A percentile compares a stretch with the other conserved stretches of the same genome.
These are phyloP conservation scores for Ceratocystis ficicola DNA, from an alignment of 2,329 filamentous ascomycete genomes.

Conservation along the genomic window DNA sequence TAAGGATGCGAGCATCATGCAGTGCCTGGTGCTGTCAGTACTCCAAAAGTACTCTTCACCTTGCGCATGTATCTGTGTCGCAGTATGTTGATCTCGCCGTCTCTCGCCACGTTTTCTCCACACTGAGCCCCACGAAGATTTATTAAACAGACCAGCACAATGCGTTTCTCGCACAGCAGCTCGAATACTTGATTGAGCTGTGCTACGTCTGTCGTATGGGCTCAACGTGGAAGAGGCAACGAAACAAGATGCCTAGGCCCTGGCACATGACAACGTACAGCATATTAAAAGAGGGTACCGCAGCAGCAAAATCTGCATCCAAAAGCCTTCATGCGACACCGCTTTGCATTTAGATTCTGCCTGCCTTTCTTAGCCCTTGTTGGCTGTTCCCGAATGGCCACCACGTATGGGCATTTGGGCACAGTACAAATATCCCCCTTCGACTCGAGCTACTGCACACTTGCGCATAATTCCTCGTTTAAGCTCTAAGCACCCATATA, in stretches of 20 bases:
- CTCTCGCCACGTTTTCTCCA: neutral
- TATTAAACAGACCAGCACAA: neutral
- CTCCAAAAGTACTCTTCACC: neutral
- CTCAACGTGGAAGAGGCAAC: neutral
- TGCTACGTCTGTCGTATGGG: neutral
- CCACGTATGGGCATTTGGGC: neutral
- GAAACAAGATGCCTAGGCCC: neutral
- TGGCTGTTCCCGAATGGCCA: neutral
- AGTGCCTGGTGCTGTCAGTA: neutral
- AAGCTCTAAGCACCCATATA: neutral
- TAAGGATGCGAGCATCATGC: neutral
- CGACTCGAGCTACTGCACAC: neutral
- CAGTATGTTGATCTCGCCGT: neutral
- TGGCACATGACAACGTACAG: constrained; percentile 1
- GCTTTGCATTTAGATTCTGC: neutral
- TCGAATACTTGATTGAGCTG: neutral
- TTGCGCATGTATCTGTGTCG: neutral
- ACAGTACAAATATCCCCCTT: neutral
- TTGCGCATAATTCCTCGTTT: neutral
- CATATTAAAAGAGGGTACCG: neutral
- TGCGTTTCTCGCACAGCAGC: neutral
- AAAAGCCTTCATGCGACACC: neutral
- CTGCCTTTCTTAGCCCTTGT: neutral
- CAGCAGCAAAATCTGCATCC: neutral
- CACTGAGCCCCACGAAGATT: neutral